Evolutionary conservation across 169 alveolate species (phyloP).

Genomic region (Theileria luwenshuni): DNA sequence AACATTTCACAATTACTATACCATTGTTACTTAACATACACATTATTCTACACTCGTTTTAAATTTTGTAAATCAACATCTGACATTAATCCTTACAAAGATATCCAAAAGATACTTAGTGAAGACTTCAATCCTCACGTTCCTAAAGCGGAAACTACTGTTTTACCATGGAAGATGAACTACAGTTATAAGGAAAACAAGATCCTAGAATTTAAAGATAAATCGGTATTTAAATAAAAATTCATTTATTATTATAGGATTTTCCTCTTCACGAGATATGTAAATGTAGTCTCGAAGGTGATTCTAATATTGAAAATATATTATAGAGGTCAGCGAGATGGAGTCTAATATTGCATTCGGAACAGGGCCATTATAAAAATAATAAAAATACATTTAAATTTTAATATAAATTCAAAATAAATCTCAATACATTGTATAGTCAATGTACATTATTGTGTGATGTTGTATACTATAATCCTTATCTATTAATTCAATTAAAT

Average conservation of each 20-base stretch:
- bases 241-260: neutral
- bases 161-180: constrained; percentile 18
- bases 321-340: neutral
- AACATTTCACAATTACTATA: neutral
- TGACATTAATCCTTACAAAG: constrained; percentile 17
- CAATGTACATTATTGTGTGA: neutral
- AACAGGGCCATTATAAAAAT: constrained; percentile 2
- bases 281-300: constrained; percentile 25
- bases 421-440: too few species aligned
- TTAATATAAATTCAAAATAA: neutral
- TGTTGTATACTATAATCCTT: neutral
- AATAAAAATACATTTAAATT: neutral
- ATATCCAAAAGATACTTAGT: constrained; percentile 14
- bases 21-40: neutral
- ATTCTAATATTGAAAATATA: neutral
- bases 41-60: neutral
- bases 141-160: constrained; percentile 6
- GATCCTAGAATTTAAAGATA: constrained; percentile 11
- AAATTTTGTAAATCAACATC: neutral
- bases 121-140: constrained; percentile 22
- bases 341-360: constrained; percentile 17
- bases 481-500: neutral
- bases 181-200: constrained; percentile 6
- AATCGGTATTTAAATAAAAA: neutral
- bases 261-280: constrained; percentile 4